These are phyloP conservation scores for Pyrus pyrifolia DNA, from an alignment of 306 rosid genomes.

Conservation along the genomic window DNA sequence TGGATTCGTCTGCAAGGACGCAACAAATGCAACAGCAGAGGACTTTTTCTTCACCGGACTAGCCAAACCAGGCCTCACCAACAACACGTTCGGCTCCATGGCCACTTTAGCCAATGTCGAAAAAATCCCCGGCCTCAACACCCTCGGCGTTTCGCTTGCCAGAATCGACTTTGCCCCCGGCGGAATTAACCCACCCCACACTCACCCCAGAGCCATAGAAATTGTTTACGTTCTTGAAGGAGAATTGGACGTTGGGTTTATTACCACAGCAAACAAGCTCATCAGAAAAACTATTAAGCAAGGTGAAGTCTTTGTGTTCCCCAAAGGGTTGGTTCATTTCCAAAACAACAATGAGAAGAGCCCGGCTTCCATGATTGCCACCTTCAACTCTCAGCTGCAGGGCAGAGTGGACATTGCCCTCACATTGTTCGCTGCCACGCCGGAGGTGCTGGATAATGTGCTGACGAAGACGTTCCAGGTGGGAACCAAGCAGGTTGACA, in stretches of 20 bases:
- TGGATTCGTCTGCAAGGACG: constrained; percentile 71
- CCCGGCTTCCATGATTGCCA: constrained; percentile 58
- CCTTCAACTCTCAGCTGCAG: constrained; percentile 76
- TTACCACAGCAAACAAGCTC: constrained; percentile 57
- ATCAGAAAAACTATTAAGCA: constrained; percentile 52
- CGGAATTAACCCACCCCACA: constrained; percentile 91
- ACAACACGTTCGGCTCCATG: constrained; percentile 58
- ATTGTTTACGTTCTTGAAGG: constrained; percentile 72
- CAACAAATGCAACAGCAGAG: constrained; percentile 33
- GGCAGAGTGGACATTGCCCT: constrained; percentile 58
- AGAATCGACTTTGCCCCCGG: constrained; percentile 82
- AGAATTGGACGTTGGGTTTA: constrained; percentile 62
- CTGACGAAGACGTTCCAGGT: constrained; percentile 56
- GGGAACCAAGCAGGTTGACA: constrained; percentile 50
- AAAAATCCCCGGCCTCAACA: constrained; percentile 79
- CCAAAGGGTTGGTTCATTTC: constrained; percentile 69
- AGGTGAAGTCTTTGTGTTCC: constrained; percentile 80
- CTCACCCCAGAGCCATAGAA: constrained; percentile 92
- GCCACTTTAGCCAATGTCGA: constrained; percentile 68
- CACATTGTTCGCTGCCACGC: constrained; percentile 56
- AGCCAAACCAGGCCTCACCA: constrained; percentile 61
- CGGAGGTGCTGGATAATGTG: constrained; percentile 62
- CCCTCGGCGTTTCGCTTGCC: constrained; percentile 71
- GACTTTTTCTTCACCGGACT: constrained; percentile 63
- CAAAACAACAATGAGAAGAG: constrained; percentile 65